Conservation (phyloP, 2,329 filamentous ascomycete genomes). For the Juglanconis sp. region DNA sequence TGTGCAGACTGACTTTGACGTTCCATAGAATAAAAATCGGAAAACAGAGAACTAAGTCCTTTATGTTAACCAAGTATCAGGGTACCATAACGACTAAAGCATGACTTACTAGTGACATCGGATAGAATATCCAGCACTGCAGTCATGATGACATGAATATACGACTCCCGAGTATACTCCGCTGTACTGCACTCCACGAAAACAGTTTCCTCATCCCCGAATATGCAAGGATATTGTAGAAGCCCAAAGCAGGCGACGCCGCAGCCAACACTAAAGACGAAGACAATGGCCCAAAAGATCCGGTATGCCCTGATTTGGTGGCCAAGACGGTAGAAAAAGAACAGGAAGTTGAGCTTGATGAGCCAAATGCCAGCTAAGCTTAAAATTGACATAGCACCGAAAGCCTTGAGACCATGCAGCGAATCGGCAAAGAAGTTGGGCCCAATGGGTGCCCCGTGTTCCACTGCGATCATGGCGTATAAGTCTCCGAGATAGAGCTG, state of each 20-base stretch:
- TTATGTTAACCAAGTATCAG: neutral
- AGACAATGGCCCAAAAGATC: constrained; percentile 19
- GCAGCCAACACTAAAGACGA: constrained; percentile 12
- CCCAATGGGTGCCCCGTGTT: neutral
- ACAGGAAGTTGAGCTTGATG: constrained; percentile 16
- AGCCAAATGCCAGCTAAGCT: constrained; percentile 9
- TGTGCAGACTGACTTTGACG: constrained; percentile 13
- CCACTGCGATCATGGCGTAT: neutral
- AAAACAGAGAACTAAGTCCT: constrained; percentile 16
- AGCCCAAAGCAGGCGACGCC: constrained; percentile 8
- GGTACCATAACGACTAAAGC: neutral
- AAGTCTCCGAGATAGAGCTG: neutral
- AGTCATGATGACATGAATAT: constrained; percentile 1
- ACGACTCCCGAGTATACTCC: neutral
- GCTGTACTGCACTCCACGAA: constrained; percentile 7
- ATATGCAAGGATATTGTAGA: constrained; percentile 13
- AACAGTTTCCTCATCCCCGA: constrained; percentile 12
- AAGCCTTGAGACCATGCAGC: neutral
- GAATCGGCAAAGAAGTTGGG: neutral
- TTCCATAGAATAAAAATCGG: constrained; percentile 20
- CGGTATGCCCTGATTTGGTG: neutral
- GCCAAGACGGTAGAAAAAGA: constrained; percentile 15
- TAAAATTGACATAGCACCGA: neutral
- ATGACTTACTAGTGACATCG: constrained; percentile 17
- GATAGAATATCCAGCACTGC: constrained; percentile 16